These are phyloP conservation scores for Vaccinium vitisidaea DNA, from an alignment of 148 eudicot species.

Conservation along the genomic window DNA sequence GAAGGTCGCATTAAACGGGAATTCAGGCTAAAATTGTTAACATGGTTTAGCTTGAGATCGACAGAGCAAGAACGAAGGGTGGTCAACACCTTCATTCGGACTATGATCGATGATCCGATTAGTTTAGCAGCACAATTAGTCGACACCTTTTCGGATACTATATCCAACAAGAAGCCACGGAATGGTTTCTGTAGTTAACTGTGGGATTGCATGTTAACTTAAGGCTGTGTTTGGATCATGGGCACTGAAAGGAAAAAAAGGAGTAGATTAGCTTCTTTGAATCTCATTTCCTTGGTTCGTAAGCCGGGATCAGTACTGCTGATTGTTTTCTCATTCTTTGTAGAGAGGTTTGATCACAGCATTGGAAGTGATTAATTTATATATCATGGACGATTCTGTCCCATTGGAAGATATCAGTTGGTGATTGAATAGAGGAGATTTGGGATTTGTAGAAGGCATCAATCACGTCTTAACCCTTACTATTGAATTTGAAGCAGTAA, in stretches of 20 bases:
- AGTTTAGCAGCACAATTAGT: constrained; percentile 83
- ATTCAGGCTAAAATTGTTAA: constrained; percentile 69
- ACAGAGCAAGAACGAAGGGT: constrained; percentile 85
- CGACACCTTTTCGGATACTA: constrained; percentile 68
- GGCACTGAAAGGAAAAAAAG: too few relatives aligned
- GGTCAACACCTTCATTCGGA: constrained; percentile 67
- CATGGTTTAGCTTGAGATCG: constrained; percentile 89
- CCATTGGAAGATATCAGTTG: neutral
- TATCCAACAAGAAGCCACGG: constrained; percentile 64
- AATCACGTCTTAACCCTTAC: constrained; percentile 3
- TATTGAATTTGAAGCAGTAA: neutral
- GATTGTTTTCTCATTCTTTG: constrained; percentile 21
- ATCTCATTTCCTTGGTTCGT: neutral
- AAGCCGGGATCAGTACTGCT: constrained; percentile 4
- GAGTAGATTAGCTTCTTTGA: neutral
- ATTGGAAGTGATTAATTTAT: constrained; percentile 22
- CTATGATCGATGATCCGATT: constrained; percentile 67
- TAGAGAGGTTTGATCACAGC: constrained; percentile 18
- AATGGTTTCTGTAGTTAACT: constrained; percentile 47
- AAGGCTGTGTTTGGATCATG: neutral
- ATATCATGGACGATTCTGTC: constrained; percentile 2
- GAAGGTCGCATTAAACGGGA: constrained; percentile 60
- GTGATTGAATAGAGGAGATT: neutral
- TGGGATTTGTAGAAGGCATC: constrained; percentile 16
- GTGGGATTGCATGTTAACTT: constrained; percentile 20